Base-by-base conservation (phyloP, 1,284 basidiomycete genomes). In the Leccinum laetum region DNA sequence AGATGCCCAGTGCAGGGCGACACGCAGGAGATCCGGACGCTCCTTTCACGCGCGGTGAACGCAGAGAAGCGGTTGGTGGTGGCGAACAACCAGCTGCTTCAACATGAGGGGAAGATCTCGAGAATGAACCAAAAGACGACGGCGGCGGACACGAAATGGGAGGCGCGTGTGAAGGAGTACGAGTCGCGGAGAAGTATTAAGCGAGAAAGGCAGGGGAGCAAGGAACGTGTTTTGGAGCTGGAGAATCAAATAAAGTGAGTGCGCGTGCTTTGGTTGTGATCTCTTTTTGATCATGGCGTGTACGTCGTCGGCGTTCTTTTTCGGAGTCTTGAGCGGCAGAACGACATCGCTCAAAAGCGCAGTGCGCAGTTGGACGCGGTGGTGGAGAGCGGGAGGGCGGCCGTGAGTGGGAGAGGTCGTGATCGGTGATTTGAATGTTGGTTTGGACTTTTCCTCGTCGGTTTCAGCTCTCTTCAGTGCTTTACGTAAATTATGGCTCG, bases 111-210 rank as follows among this genome's bases (percentile, higher is more conserved):
- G 75, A 90, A 92, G 76, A 83, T 97, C 61, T 86, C 89, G 0
- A 78, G 83, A 53, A 84, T 92, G 75, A 91, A 90, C 70, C 84
- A 88, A 77, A 91, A 88, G 80, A 90, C 84, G 37, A 80, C 83
- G 0, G 81, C 79, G 0, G 90, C 92, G 0, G 95, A 95, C 73
- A 81, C 77, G 67, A 98, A 94, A 79, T 98, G 95, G 95, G 96
- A 96, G 73, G 94, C 89, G 0, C 84, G 96, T 14, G 92, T 98
- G 59, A 92, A 91, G 76, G 96, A 98, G 79, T 95, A 96, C 71
- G 96, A 99, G 79, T 76, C 86, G 24, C 81, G 95, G 97, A 99
- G 83, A 92, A 91, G 77, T 89, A 96, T 70, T 21, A 99, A 99
- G 84, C 84, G 95, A 56, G 97, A 98, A 81, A 84, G 94, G 68